Conservation (phyloP, 148 eudicot genomes). For the Dysphania ambrosioides region DNA sequence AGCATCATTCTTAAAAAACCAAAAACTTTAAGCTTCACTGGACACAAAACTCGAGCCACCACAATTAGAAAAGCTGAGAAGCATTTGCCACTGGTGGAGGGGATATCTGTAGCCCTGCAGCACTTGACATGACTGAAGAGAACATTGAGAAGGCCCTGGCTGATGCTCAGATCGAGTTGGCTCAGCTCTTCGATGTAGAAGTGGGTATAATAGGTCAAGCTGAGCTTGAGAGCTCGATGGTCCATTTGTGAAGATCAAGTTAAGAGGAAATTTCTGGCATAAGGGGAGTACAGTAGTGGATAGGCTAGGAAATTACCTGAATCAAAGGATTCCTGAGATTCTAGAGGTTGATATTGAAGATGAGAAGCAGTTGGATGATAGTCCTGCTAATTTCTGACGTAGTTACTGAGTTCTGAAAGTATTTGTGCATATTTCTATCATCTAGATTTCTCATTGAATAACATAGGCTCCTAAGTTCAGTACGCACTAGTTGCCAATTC, state of each 20-base stretch:
- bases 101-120: constrained; percentile 45
- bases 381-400: constrained; percentile 62
- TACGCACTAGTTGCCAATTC: neutral
- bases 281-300: constrained; percentile 57
- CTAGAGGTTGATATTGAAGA: constrained; percentile 96
- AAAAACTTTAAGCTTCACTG: neutral
- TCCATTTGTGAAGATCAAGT: constrained; percentile 77
- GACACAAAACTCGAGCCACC: neutral
- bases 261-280: constrained; percentile 89
- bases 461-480: neutral
- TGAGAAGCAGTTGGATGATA: constrained; percentile 87
- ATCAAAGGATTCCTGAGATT: constrained; percentile 85
- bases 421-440: neutral
- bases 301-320: constrained; percentile 77
- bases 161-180: constrained; percentile 69
- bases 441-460: too few species aligned
- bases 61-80: neutral
- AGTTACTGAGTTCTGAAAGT: neutral
- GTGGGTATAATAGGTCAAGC: constrained; percentile 84
- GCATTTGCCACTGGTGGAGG: constrained; percentile 9
- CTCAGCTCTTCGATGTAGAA: constrained; percentile 70
- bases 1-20: constrained; percentile 10
- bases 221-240: constrained; percentile 88
- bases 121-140: constrained; percentile 81
- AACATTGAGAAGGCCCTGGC: constrained; percentile 57